phyloP scores from a whole-genome alignment of 371 early-diverging fungal genomes.

The Massospora cicadina region DNA sequence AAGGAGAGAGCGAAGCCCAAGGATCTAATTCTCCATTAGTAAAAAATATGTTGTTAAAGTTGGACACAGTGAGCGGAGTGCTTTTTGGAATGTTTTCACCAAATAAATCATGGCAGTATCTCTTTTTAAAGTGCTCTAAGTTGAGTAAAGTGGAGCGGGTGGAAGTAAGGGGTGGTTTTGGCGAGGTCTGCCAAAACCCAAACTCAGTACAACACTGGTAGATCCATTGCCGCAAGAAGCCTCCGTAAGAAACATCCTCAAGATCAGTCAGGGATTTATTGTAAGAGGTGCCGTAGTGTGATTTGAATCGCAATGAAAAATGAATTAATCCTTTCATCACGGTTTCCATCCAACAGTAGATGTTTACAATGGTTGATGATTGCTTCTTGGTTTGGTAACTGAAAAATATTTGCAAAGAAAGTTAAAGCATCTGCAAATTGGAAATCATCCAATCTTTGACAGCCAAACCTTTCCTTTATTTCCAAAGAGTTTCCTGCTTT shows the following conservation, averaged over 20 bases:
- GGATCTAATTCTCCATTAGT: constrained; percentile 8
- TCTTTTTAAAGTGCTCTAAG: not conserved
- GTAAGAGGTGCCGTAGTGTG: not conserved
- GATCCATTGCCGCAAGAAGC: constrained; percentile 1
- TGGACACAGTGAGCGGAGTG: no score
- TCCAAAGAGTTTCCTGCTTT: not conserved
- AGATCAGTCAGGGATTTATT: no score
- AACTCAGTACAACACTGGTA: constrained; percentile 11
- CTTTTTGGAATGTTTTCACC: not conserved
- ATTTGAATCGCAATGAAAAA: not conserved
- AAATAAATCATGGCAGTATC: not conserved
- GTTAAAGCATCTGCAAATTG: not conserved
- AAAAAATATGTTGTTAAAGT: not conserved
- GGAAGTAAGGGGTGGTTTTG: not conserved
- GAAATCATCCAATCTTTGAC: not conserved
- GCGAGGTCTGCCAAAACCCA: constrained; percentile 10
- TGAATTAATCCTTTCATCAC: not conserved
- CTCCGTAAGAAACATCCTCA: not conserved
- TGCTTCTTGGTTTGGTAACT: not conserved
- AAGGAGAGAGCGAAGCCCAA: constrained; percentile 1
- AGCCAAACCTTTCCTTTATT: not conserved
- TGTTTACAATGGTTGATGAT: not conserved
- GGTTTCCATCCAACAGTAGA: not conserved
- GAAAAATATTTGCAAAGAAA: constrained; percentile 1
- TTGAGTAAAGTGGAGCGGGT: not conserved